A percentile compares a stretch with the other conserved stretches of the same genome.
Evolutionary conservation across 108 stramenopile species (phyloP).

Genomic region (Epithemia pelagica): DNA sequence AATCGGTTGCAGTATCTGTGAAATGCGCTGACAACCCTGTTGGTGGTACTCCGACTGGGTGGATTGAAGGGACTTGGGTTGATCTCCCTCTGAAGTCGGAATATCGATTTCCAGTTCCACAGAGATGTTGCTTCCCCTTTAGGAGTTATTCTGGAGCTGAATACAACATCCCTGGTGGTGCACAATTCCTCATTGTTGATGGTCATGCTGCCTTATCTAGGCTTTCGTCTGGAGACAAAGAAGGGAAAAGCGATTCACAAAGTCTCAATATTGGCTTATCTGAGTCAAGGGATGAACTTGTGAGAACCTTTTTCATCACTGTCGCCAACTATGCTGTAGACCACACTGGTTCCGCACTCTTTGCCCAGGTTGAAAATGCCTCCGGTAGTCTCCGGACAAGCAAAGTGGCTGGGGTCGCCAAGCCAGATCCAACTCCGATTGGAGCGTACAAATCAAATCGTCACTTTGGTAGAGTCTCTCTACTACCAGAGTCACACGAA

Average conservation of each 20-base stretch:
- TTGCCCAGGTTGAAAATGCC: conserved; percentile 39
- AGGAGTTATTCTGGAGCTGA: conserved; percentile 19
- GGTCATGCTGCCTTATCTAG: conserved; percentile 25
- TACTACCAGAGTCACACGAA: conserved; percentile 47
- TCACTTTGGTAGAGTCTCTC: conserved; percentile 42
- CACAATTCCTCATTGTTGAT: conserved; percentile 58
- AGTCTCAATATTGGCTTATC: neutral
- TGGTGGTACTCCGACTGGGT: conserved; percentile 58
- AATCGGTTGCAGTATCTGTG: conserved; percentile 61
- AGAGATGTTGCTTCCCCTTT: conserved; percentile 60
- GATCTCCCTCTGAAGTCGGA: conserved; percentile 60
- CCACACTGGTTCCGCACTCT: conserved; percentile 73
- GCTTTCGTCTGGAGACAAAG: conserved; percentile 1
- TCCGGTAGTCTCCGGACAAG: conserved; percentile 2
- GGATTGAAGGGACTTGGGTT: conserved; percentile 72
- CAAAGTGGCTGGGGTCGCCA: neutral
- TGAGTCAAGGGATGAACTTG: neutral
- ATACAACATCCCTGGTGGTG: conserved; percentile 26
- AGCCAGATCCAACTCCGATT: conserved; percentile 29
- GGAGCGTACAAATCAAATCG: conserved; percentile 58
- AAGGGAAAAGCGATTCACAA: neutral
- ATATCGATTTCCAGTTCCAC: conserved; percentile 48
- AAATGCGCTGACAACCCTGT: conserved; percentile 57
- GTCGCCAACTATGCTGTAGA: conserved; percentile 72
- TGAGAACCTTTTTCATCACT: conserved; percentile 45